Evolutionary conservation across 2,329 filamentous ascomycete species (phyloP), one percentile per base, ranked within the genome.

Genomic region (Dothidotthia symphoricarpi): DNA sequence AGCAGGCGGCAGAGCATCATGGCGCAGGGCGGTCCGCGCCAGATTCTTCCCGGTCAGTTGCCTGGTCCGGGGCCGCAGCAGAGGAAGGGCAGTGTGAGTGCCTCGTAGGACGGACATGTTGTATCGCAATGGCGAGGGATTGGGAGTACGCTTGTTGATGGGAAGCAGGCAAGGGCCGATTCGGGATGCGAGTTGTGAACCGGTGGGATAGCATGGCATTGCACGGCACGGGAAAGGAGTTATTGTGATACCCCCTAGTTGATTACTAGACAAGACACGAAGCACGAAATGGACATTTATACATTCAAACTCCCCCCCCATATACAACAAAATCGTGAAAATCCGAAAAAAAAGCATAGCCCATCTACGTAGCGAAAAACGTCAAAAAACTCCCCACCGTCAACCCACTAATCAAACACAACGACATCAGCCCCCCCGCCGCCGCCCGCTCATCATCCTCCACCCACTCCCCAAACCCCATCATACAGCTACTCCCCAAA

Each of bases 391-490:
- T 97, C n/a, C 93, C 93, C 16, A 76, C 75, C 2, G 88, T 80
- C 67, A 97, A 69, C 0, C 93, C 93, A 4, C 79, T 81, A 13
- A 96, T 87, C n/a, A 97, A 78, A 64, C 85, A 88, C 47, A 96
- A 67, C 3, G 86, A 85, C 93, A 98, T 97, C 64, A 97, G 97
- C 1, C 86, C 88, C 31, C 91, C 93, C 0, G 89, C 83, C 5
- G 88, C 90, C 70, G 95, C 89, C 24, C 86, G 76, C 71, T 98
- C 91, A 8, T 83, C 81, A 2, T 84, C 80, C 3, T 84, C 83
- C 1, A 97, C 90, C 79, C 83, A 91, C 51, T 86, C 81, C 0
- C 78, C 80, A 1, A 89, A 85, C 1, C 85, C 85, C 80, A 97
- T 95, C 90, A 98, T 97, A 65, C 86, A 88, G 52, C 79, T 85